Evolutionary conservation across 257 asterid species (phyloP).

Genomic region (Thymus mandschuricus): DNA sequence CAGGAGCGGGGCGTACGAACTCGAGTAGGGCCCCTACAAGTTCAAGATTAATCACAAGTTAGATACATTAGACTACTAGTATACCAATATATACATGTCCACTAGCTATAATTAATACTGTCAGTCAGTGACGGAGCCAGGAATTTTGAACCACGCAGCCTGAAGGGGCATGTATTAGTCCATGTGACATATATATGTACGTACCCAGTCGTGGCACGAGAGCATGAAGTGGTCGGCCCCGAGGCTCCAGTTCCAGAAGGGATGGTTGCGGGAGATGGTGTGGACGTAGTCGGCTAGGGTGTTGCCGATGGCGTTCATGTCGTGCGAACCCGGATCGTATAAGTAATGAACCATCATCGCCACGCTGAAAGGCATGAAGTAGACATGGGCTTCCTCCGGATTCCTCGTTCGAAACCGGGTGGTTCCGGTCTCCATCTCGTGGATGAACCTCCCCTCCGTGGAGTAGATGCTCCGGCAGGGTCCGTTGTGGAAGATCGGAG

Average conservation of each 20-base stretch:
- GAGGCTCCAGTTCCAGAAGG: constrained; percentile 75
- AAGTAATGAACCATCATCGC: constrained; percentile 67
- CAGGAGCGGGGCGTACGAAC: constrained; percentile 56
- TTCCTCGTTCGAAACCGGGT: constrained; percentile 51
- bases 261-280: constrained; percentile 55
- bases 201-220: constrained; percentile 92
- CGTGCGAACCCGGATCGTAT: constrained; percentile 46
- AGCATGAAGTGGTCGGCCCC: constrained; percentile 93
- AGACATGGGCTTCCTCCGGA: constrained; percentile 77
- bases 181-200: constrained; percentile 8
- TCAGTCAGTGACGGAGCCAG: too few species aligned
- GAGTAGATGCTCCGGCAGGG: constrained; percentile 84
- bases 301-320: constrained; percentile 52
- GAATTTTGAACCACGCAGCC: too few species aligned
- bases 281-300: constrained; percentile 67
- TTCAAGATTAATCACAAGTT: too few species aligned
- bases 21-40: constrained; percentile 61
- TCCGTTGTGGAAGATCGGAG: constrained; percentile 78
- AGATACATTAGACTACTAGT: too few species aligned
- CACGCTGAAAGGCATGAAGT: constrained; percentile 82
- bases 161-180: too few species aligned
- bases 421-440: constrained; percentile 66
- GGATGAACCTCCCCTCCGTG: constrained; percentile 79
- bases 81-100: too few species aligned
- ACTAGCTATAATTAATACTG: too few species aligned